A percentile compares a stretch with the other conserved stretches of the same genome.
Conservation (phyloP, 1,139 yeast species). For the Suzukiozyma palmioleophila region DNA sequence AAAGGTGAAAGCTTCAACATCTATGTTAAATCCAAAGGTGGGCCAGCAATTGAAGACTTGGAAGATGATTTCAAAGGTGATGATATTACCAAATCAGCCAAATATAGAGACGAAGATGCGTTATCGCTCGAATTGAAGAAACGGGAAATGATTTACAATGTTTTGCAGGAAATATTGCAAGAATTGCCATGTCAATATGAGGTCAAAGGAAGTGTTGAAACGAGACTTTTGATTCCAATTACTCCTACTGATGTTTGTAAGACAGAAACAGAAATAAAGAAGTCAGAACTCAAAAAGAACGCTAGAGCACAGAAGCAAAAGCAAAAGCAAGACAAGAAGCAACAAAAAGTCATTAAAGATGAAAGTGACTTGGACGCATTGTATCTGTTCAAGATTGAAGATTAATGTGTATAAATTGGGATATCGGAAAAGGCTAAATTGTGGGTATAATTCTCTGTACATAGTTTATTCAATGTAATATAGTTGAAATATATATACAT, state of each 20-base stretch:
- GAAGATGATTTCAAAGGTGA: not conserved
- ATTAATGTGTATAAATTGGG: slow-evolving; percentile 12
- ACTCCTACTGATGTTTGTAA: slow-evolving; percentile 12
- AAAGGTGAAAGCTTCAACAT: slow-evolving; percentile 34
- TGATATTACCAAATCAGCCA: slow-evolving; percentile 1
- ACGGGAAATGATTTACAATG: slow-evolving; percentile 22
- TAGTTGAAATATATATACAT: too few relatives aligned
- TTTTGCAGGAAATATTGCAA: slow-evolving; percentile 23
- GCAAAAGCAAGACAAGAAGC: slow-evolving; percentile 12
- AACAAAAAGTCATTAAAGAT: slow-evolving; percentile 7
- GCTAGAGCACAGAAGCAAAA: slow-evolving; percentile 11
- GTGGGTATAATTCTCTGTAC: not conserved
- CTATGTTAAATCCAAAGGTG: slow-evolving; percentile 22
- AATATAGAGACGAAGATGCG: slow-evolving; percentile 10
- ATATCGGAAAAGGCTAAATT: not conserved
- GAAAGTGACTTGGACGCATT: slow-evolving; percentile 40
- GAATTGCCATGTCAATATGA: slow-evolving; percentile 28
- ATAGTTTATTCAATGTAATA: not conserved
- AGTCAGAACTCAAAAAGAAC: slow-evolving; percentile 14
- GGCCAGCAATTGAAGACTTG: slow-evolving; percentile 2
- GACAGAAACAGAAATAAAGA: slow-evolving; percentile 5
- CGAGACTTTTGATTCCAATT: slow-evolving; percentile 17
- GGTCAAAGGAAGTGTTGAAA: slow-evolving; percentile 26
- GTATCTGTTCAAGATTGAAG: slow-evolving; percentile 41
- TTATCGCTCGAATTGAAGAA: slow-evolving; percentile 27